These are phyloP conservation scores for Paramecium biaurelia DNA, from an alignment of 73 alveolate genomes.

Conservation along the genomic window DNA sequence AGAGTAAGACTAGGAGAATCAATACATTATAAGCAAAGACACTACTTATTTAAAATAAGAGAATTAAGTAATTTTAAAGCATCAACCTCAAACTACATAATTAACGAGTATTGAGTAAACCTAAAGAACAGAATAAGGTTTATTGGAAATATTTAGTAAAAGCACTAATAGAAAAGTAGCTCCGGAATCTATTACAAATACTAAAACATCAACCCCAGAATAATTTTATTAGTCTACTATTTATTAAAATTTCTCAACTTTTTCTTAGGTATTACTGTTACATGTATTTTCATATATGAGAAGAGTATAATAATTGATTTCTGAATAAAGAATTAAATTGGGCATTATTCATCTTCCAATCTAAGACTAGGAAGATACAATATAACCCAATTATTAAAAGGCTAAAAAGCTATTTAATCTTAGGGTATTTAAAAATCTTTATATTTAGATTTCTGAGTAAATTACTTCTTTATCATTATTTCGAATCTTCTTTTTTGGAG, in stretches of 20 bases:
- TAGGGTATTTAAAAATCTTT: background rate
- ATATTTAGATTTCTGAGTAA: background rate
- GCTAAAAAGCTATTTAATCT: background rate
- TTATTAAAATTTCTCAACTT: background rate
- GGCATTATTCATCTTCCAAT: background rate
- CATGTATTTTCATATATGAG: constrained; percentile 17
- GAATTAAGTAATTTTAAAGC: background rate
- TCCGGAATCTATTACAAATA: background rate
- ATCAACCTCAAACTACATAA: background rate
- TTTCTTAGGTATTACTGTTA: background rate
- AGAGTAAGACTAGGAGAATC: background rate
- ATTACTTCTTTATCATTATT: background rate
- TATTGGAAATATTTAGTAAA: background rate
- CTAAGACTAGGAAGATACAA: background rate
- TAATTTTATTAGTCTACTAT: background rate
- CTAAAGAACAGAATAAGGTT: background rate
- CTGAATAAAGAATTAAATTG: background rate
- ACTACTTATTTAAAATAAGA: background rate
- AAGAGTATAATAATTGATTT: background rate
- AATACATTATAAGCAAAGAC: background rate
- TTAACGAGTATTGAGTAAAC: constrained; percentile 24
- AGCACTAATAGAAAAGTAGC: background rate
- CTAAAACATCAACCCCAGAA: background rate
- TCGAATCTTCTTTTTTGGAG: background rate
- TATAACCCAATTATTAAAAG: background rate